phyloP scores from a whole-genome alignment of 306 rosid species.

The Ochetophila trinervis region DNA sequence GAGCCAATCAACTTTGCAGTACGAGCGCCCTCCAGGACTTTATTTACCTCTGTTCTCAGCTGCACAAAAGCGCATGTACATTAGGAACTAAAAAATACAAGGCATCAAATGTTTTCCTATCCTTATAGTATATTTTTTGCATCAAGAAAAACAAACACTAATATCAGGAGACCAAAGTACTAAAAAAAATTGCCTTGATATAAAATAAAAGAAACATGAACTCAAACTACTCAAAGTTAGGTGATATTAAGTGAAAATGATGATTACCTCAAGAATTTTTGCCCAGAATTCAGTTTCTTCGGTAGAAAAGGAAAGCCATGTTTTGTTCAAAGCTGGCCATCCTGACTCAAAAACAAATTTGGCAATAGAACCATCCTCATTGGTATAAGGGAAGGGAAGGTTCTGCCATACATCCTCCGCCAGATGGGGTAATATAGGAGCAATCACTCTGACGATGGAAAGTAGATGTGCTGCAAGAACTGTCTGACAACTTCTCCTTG shows the following conservation, averaged over 20 bases:
- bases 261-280: conserved; percentile 78
- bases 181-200: too few relatives aligned
- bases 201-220: too few relatives aligned
- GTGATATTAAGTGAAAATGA: not conserved
- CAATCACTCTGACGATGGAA: conserved; percentile 68
- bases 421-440: conserved; percentile 97
- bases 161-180: not conserved
- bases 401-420: conserved; percentile 99
- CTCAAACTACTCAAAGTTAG: too few relatives aligned
- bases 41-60: conserved; percentile 94
- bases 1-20: conserved; percentile 75
- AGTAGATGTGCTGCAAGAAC: conserved; percentile 87
- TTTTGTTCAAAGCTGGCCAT: conserved; percentile 80
- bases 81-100: conserved; percentile 23
- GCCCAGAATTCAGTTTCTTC: conserved; percentile 80
- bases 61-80: conserved; percentile 35
- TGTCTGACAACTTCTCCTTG: conserved; percentile 93
- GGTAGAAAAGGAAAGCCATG: conserved; percentile 60
- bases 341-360: conserved; percentile 84
- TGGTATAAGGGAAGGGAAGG: conserved; percentile 69
- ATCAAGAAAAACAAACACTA: not conserved
- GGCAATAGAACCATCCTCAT: conserved; percentile 65
- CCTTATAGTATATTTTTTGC: not conserved
- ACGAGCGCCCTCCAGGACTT: conserved; percentile 83
- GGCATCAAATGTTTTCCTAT: not conserved